These are phyloP conservation scores for Hericium erinaceus DNA, from an alignment of 768 basidiomycete species.

Conservation along the genomic window DNA sequence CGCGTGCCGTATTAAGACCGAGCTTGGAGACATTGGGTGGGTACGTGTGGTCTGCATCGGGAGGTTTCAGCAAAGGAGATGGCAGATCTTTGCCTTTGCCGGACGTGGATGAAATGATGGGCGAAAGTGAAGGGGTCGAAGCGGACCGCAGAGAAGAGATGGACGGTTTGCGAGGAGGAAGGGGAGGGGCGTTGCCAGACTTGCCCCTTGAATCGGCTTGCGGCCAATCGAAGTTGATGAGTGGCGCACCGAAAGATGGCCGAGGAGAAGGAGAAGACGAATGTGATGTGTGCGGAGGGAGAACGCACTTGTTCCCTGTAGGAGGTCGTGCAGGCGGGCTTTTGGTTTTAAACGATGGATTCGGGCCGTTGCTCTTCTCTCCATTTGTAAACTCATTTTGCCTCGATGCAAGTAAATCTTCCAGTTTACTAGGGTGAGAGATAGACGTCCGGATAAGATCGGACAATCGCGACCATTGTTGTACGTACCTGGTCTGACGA, in stretches of 20 bases:
- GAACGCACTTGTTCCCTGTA: neutral
- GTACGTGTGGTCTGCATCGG: constrained; percentile 38
- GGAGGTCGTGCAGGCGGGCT: neutral
- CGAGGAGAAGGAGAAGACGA: neutral
- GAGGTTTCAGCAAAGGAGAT: constrained; percentile 34
- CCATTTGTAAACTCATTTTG: neutral
- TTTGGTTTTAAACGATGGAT: neutral
- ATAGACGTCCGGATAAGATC: neutral
- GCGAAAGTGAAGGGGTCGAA: constrained; percentile 48
- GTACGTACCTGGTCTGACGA: neutral
- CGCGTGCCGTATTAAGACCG: constrained; percentile 24
- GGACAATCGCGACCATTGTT: neutral
- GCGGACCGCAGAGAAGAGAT: constrained; percentile 32
- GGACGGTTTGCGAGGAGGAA: constrained; percentile 56
- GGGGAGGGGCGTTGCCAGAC: constrained; percentile 34
- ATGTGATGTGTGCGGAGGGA: neutral
- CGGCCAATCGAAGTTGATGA: constrained; percentile 47
- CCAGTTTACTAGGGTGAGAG: neutral
- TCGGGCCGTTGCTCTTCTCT: neutral
- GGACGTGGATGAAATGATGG: constrained; percentile 26
- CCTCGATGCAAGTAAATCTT: neutral
- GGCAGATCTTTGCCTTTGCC: constrained; percentile 23
- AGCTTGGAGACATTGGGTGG: constrained; percentile 28
- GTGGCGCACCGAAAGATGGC: constrained; percentile 23
- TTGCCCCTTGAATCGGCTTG: constrained; percentile 20